Conservation (phyloP, 108 stramenopile species). For the Discostella pseudostelligera region DNA sequence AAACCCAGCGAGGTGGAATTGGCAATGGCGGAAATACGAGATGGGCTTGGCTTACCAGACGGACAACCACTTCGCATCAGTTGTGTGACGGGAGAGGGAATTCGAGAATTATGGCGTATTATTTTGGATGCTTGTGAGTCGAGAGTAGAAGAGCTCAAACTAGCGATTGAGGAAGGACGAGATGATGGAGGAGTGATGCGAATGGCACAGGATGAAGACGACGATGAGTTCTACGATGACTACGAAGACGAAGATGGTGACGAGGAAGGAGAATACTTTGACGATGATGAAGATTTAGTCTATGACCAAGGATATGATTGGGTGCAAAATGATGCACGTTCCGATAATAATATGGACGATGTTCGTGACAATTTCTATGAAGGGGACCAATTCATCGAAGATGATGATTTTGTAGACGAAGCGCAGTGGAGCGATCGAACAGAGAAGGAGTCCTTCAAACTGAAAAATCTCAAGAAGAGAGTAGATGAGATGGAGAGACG, state of each 20-base stretch:
- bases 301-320: conserved; percentile 86
- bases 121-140: conserved; percentile 81
- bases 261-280: conserved; percentile 32
- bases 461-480: conserved; percentile 55
- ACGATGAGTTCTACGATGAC: conserved; percentile 30
- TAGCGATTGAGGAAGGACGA: conserved; percentile 47
- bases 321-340: conserved; percentile 54
- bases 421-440: conserved; percentile 31
- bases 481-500: conserved; percentile 64
- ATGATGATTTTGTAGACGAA: conserved; percentile 30
- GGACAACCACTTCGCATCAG: conserved; percentile 76
- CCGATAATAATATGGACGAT: conserved; percentile 19
- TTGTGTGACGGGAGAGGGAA: conserved; percentile 73
- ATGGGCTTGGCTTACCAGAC: conserved; percentile 73
- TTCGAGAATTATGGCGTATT: conserved; percentile 75
- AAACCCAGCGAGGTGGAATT: conserved; percentile 47
- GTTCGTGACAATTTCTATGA: conserved; percentile 34
- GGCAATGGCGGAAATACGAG: conserved; percentile 51
- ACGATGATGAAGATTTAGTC: conserved; percentile 58
- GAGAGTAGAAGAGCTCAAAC: conserved; percentile 59
- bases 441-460: conserved; percentile 50
- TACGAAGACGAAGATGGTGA: conserved; percentile 32
- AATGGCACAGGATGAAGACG: conserved; percentile 28
- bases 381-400: conserved; percentile 30
- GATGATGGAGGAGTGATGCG: conserved; percentile 43